Evolutionary conservation across 805 yeast species (phyloP).

Genomic region (Metschnikowia hibisci): DNA sequence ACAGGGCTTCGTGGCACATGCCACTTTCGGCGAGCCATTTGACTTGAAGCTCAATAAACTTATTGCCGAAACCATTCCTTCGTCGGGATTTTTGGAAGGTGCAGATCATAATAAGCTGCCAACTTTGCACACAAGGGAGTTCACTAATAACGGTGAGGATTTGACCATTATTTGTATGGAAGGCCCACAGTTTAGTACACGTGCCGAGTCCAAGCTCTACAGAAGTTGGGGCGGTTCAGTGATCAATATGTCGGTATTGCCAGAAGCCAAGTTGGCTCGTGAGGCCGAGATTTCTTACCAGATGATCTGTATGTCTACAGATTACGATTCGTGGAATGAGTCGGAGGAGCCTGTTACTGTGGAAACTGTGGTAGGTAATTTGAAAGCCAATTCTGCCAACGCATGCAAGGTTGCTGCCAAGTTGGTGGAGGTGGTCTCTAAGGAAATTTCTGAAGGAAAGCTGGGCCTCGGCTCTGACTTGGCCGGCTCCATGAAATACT

Average conservation of each 20-base stretch:
- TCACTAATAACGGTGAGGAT: conserved; percentile 62
- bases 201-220: conserved; percentile 92
- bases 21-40: conserved; percentile 96
- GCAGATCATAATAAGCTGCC: conserved; percentile 37
- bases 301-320: conserved; percentile 98
- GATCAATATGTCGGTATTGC: conserved; percentile 94
- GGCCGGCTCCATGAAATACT: conserved; percentile 69
- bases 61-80: conserved; percentile 48
- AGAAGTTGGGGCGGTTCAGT: conserved; percentile 87
- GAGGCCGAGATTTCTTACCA: conserved; percentile 97
- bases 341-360: conserved; percentile 95
- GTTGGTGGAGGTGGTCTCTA: conserved; percentile 64
- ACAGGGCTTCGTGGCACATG: conserved; percentile 93
- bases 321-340: conserved; percentile 98
- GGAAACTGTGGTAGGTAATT: conserved; percentile 91
- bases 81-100: conserved; percentile 51
- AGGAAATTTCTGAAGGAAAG: conserved; percentile 50
- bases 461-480: conserved; percentile 63
- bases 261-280: conserved; percentile 95
- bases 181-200: conserved; percentile 96
- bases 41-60: conserved; percentile 67
- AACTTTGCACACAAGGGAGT: conserved; percentile 58
- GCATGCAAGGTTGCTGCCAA: conserved; percentile 75
- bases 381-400: conserved; percentile 80
- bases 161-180: conserved; percentile 94